Conservation (phyloP, 495 filamentous ascomycete species). For the Podospora bellae-mahoneyi region DNA sequence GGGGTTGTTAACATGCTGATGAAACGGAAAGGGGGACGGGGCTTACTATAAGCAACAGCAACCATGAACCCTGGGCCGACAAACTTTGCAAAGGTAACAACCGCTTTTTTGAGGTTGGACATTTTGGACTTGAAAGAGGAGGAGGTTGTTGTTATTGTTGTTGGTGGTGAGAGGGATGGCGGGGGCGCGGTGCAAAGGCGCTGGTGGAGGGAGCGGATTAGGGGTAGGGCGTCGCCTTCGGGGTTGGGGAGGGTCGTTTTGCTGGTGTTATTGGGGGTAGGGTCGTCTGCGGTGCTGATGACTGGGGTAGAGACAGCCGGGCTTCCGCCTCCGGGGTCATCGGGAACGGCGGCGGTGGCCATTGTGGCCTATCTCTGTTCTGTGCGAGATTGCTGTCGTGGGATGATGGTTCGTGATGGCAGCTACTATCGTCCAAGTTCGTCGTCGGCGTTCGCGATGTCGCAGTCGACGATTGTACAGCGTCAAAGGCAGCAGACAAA, state of each 20-base stretch:
- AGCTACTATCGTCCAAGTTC: too few species aligned
- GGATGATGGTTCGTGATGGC: too few species aligned
- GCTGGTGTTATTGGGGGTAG: not conserved
- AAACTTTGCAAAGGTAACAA: constrained; percentile 69
- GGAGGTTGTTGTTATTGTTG: too few species aligned
- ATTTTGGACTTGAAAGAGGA: constrained; percentile 19
- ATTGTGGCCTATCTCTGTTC: not conserved
- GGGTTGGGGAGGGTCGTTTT: not conserved
- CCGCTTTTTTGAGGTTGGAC: constrained; percentile 26
- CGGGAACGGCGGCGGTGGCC: not conserved
- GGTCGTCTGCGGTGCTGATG: not conserved
- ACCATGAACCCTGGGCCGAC: constrained; percentile 85
- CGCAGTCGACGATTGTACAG: too few species aligned
- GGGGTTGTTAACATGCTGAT: too few species aligned
- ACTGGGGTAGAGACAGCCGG: not conserved
- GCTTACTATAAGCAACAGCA: constrained; percentile 59
- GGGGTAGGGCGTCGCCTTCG: not conserved
- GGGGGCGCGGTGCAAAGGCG: too few species aligned
- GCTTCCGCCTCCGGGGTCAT: not conserved
- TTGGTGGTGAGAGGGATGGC: too few species aligned
- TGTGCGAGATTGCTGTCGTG: too few species aligned
- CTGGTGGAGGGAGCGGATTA: not conserved
- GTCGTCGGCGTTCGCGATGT: too few species aligned
- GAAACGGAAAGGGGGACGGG: constrained; percentile 1
- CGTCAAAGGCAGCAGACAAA: not conserved